These are phyloP conservation scores for Nannizziopsis barbatae DNA, from an alignment of 2,329 filamentous ascomycete species.

Conservation along the genomic window DNA sequence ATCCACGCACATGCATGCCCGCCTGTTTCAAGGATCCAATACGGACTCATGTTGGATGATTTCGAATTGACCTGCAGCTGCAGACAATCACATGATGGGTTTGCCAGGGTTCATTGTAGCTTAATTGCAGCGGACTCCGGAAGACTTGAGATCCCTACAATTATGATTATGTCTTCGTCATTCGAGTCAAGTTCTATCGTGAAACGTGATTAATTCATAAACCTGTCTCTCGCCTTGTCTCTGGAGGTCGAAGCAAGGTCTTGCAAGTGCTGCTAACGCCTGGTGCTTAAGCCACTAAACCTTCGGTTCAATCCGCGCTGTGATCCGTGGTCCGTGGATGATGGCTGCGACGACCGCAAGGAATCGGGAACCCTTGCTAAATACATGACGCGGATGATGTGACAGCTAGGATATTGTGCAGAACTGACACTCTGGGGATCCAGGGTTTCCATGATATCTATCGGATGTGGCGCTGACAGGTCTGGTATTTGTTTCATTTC, in stretches of 20 bases:
- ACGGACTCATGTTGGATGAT: not conserved
- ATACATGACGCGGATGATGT: too few species aligned
- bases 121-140: not conserved
- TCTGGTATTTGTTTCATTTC: too few species aligned
- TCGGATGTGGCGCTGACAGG: too few species aligned
- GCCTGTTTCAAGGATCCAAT: not conserved
- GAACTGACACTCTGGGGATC: too few species aligned
- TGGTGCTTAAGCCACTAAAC: not conserved
- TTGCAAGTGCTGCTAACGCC: not conserved
- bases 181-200: constrained; percentile 5
- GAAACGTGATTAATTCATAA: constrained; percentile 2
- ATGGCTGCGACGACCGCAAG: not conserved
- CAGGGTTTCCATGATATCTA: too few species aligned
- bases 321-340: not conserved
- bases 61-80: constrained; percentile 1
- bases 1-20: not conserved
- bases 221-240: not conserved
- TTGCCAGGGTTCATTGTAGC: not conserved
- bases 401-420: too few species aligned
- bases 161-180: not conserved
- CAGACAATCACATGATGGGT: constrained; percentile 6
- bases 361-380: too few species aligned
- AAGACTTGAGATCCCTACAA: not conserved
- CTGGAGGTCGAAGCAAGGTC: not conserved
- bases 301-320: not conserved